Evolutionary conservation across 208 protist species (phyloP), one percentile per base, ranked within the genome.

Genomic region (Crithidia bombi): DNA sequence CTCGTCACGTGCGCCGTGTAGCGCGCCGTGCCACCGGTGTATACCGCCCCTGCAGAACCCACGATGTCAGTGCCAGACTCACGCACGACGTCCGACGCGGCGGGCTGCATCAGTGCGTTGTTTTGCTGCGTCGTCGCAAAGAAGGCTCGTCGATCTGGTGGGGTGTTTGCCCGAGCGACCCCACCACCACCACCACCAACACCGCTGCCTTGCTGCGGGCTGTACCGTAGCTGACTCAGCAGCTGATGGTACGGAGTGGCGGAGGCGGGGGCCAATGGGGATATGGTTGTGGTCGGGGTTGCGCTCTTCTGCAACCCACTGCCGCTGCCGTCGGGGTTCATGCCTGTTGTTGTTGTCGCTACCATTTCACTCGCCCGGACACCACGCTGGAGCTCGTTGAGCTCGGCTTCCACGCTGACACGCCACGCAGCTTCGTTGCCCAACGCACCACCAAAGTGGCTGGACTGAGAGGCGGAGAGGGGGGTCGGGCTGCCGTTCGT

Each of bases 241-340:
- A 75, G 61, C 50, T 75, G 69, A 23, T 75, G 69, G 30, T 75
- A 75, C 14, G 69, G 69, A 14, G 69, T 75, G 0, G 54, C 63
- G 23, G 69, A 67, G 32, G 69, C 38, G 2, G 69, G 41, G 25
- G 47, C 30, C 19, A 75, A 51, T 19, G 69, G 69, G 2, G 69
- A 75, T 2, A 75, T 44, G 11, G 36, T 58, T 4, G 50, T 46
- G 25, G 46, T 49, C n/a, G 43, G 59, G 25, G 51, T 56, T 11
- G n/a, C 25, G 47, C 10, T 49, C 28, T 35, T 26, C n/a, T 26
- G 54, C 54, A 28, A 1, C n/a, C n/a, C 35, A 28, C 35, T 35
- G 17, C 19, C 3, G 49, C 49, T 25, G n/a, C n/a, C n/a, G n/a
- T n/a, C n/a, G n/a, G n/a, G n/a, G n/a, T n/a, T n/a, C n/a, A n/a